Percentiles rank a stretch among this genome's conserved stretches.
Evolutionary conservation across 495 filamentous ascomycete species (phyloP).

Genomic region (Amniculicola lignicola): DNA sequence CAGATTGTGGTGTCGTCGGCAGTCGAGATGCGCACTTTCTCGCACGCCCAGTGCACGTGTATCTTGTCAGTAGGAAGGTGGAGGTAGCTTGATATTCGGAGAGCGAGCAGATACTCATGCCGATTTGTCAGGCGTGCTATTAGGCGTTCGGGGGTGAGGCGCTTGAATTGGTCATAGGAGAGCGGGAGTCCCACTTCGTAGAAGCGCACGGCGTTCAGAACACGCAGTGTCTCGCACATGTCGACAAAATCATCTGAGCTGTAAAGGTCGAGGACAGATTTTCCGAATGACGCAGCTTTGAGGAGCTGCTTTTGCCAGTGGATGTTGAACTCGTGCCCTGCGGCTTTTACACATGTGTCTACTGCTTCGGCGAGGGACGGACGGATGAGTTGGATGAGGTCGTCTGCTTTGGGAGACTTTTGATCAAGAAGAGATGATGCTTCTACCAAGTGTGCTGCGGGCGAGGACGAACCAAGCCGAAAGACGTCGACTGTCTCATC

Average conservation of each 20-base stretch:
- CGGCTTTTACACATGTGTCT: constrained; percentile 84
- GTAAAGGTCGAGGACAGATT: constrained; percentile 93
- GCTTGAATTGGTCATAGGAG: constrained; percentile 88
- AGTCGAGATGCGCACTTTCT: constrained; percentile 82
- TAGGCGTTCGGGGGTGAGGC: constrained; percentile 81
- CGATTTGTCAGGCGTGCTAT: constrained; percentile 82
- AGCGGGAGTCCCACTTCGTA: constrained; percentile 87
- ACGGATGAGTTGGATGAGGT: constrained; percentile 91
- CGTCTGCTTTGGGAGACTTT: constrained; percentile 93
- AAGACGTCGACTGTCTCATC: constrained; percentile 88
- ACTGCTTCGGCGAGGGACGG: constrained; percentile 85
- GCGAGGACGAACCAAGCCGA: constrained; percentile 75
- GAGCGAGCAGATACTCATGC: constrained; percentile 85
- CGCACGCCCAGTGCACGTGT: constrained; percentile 93
- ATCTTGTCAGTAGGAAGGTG: constrained; percentile 83
- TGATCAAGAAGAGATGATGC: constrained; percentile 88
- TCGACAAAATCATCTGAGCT: constrained; percentile 98
- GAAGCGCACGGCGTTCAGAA: constrained; percentile 86
- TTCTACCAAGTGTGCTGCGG: constrained; percentile 87
- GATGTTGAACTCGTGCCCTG: constrained; percentile 82
- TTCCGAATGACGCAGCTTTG: constrained; percentile 93
- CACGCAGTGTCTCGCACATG: constrained; percentile 91
- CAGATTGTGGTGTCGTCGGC: constrained; percentile 88
- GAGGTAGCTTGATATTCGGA: constrained; percentile 84
- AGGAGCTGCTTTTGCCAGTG: constrained; percentile 94